Base-by-base conservation (phyloP, 1,284 basidiomycete genomes). In the Ustilago hordei region DNA sequence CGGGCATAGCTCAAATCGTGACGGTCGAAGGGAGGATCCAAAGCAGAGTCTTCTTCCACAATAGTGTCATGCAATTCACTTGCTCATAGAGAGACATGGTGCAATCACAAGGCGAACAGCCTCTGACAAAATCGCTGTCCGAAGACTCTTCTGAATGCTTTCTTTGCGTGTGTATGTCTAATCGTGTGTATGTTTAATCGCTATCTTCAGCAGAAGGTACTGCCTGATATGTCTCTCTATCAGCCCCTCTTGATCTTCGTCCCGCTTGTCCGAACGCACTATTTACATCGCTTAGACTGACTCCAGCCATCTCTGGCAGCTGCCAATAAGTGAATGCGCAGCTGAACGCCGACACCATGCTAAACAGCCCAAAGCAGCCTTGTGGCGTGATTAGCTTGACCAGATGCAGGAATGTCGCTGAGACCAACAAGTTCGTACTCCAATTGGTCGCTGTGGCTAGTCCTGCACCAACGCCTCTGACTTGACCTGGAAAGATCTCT, bases 391-490 rank as follows among this genome's bases (percentile, higher is more conserved):
- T 76, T 31, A 66, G 45, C 59, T 74, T 78, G 61, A 78, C 71
- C 36, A 78, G 38, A 35, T 78, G 70, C 41, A 78, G 48, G 36
- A 74, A 79, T 3, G 78, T 78, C n/a, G 74, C 64, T 6, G 71
- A 73, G 36, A 80, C 57, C 41, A 72, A 23, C 60, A 80, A 50
- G 35, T 80, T 80, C 2, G 78, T 69, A 9, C 58, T 68, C 78
- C 78, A 80, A 55, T 80, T 81, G 12, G 70, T 76, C 13, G 80
- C 80, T 4, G 76, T 80, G 3, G 81, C 75, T 32, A 81, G 45
- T 0, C 74, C 80, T 4, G 69, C 75, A 2, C 81, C 81, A 0
- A 80, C 6, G 1, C 78, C 69, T 13, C 79, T 59, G 2, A 77
- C 62, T 15, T 70, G 69, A 31, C 70, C 74, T 7, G 76, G 66